Percentiles rank a stretch among this genome's conserved stretches.
These are phyloP conservation scores for Aphanomyces invadans DNA, from an alignment of 352 stramenopile species.

Conservation along the genomic window DNA sequence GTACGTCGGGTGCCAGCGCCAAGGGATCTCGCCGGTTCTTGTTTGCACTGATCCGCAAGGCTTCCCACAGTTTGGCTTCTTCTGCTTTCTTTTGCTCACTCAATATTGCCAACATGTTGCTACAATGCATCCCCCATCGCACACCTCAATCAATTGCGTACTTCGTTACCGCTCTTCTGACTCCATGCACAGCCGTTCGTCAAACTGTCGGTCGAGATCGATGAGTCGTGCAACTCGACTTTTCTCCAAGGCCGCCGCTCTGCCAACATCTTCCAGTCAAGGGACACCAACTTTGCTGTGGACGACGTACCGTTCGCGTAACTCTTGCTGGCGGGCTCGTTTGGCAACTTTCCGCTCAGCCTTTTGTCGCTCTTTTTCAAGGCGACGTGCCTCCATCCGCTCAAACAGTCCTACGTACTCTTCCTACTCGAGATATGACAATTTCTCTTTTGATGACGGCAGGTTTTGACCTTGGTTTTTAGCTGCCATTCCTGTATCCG, in stretches of 20 bases:
- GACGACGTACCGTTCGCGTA: constrained; percentile 25
- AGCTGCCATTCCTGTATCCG: not conserved
- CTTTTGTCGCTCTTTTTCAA: constrained; percentile 28
- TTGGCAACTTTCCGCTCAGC: constrained; percentile 28
- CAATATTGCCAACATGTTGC: constrained; percentile 30
- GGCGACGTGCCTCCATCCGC: constrained; percentile 28
- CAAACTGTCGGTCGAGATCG: constrained; percentile 34
- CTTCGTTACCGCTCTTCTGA: not conserved
- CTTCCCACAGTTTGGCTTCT: constrained; percentile 35
- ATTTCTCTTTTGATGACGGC: constrained; percentile 32
- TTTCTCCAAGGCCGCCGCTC: not conserved
- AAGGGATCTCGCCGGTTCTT: constrained; percentile 50
- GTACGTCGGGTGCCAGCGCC: constrained; percentile 39
- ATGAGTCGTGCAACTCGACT: not conserved
- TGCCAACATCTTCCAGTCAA: constrained; percentile 26
- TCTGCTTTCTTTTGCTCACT: constrained; percentile 37
- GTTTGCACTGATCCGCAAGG: constrained; percentile 41
- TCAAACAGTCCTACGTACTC: constrained; percentile 31
- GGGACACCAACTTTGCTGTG: not conserved
- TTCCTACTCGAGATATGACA: constrained; percentile 33
- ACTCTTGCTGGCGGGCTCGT: constrained; percentile 26
- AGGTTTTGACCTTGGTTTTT: constrained; percentile 23
- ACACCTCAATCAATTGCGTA: too few relatives aligned
- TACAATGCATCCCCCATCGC: constrained; percentile 11
- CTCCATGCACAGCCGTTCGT: constrained; percentile 34